phyloP scores from a whole-genome alignment of 805 yeast genomes.

The Kluyveromyces lactis region DNA sequence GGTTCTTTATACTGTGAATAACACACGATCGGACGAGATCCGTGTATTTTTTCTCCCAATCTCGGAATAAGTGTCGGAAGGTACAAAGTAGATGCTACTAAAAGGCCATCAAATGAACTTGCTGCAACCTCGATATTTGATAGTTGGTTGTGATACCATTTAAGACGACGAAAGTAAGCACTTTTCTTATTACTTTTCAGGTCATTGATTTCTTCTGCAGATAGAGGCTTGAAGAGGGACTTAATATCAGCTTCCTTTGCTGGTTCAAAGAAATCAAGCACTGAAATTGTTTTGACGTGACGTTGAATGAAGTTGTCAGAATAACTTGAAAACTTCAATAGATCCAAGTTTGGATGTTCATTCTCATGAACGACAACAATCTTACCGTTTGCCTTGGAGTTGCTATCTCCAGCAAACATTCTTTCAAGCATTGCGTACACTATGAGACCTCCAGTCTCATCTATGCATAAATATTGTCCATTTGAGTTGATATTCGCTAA shows the following conservation, averaged over 20 bases:
- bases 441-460: constrained; percentile 92
- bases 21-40: constrained; percentile 80
- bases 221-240: constrained; percentile 30
- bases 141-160: constrained; percentile 34
- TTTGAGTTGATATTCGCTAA: constrained; percentile 82
- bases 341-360: constrained; percentile 80
- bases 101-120: constrained; percentile 61
- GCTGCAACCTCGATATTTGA: constrained; percentile 43
- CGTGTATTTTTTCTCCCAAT: constrained; percentile 59
- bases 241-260: constrained; percentile 39
- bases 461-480: constrained; percentile 79
- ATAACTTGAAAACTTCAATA: constrained; percentile 59
- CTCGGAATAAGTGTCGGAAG: constrained; percentile 55
- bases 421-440: constrained; percentile 82
- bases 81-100: constrained; percentile 66
- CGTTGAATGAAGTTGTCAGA: constrained; percentile 41
- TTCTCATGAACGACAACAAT: constrained; percentile 80
- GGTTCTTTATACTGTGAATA: constrained; percentile 77
- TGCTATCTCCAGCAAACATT: constrained; percentile 47
- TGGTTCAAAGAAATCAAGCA: constrained; percentile 79
- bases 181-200: constrained; percentile 53
- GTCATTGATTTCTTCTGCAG: constrained; percentile 45
- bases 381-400: constrained; percentile 36
- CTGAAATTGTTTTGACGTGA: constrained; percentile 61
- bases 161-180: constrained; percentile 59